Evolutionary conservation across 2,329 filamentous ascomycete genomes (phyloP).

Genomic region (Alternaria viburni): DNA sequence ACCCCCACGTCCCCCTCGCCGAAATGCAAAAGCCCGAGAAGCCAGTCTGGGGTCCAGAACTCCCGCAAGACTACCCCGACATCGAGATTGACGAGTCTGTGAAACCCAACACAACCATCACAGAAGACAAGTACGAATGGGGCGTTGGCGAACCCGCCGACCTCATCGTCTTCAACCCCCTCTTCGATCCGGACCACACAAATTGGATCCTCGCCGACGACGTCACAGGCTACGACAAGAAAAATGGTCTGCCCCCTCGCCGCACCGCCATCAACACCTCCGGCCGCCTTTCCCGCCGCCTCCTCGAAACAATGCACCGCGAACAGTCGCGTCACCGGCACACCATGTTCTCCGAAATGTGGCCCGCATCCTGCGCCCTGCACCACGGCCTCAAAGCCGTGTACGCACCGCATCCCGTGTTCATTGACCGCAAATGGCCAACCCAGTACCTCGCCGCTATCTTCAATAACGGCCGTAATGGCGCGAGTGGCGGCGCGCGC

Average conservation of each 20-base stretch:
- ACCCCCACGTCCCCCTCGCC: slow-evolving; percentile 52
- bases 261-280: slow-evolving; percentile 76
- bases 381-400: slow-evolving; percentile 81
- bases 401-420: slow-evolving; percentile 66
- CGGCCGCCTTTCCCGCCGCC: slow-evolving; percentile 68
- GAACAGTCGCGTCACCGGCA: slow-evolving; percentile 72
- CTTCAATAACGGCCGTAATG: slow-evolving; percentile 63
- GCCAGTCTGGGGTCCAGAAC: slow-evolving; percentile 58
- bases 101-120: slow-evolving; percentile 62
- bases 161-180: slow-evolving; percentile 77
- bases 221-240: slow-evolving; percentile 70
- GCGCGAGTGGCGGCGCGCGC: slow-evolving; percentile 57
- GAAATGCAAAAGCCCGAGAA: slow-evolving; percentile 50
- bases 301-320: slow-evolving; percentile 75
- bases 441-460: slow-evolving; percentile 60
- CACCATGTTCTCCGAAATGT: slow-evolving; percentile 83
- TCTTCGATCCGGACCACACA: slow-evolving; percentile 74
- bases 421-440: slow-evolving; percentile 63
- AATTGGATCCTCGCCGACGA: slow-evolving; percentile 76
- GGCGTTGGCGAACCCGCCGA: slow-evolving; percentile 76
- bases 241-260: slow-evolving; percentile 65
- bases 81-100: slow-evolving; percentile 61
- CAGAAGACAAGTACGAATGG: slow-evolving; percentile 64
- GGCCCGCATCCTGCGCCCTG: slow-evolving; percentile 71
- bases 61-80: slow-evolving; percentile 50